Conservation (phyloP, 2,329 filamentous ascomycete genomes). For the Escovopsis sp. region DNA sequence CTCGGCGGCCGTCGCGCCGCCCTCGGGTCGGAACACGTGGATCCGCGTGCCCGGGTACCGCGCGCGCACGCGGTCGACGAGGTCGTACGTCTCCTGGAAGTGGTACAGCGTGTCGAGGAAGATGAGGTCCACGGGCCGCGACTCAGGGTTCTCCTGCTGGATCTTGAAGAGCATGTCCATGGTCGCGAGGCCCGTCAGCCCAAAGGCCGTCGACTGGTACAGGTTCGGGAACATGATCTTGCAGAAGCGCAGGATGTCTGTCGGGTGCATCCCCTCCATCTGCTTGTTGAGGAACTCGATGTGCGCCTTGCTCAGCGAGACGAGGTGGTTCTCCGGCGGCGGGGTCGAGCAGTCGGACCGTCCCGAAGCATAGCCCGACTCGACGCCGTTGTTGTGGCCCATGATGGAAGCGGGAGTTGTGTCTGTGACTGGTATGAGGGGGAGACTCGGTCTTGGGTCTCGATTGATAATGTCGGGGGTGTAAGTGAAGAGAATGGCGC, state of each 20-base stretch:
- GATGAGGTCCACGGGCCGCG: conserved; percentile 49
- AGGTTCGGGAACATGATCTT: conserved; percentile 80
- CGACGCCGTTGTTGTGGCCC: conserved; percentile 33
- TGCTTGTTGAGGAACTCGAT: conserved; percentile 83
- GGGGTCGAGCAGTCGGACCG: conserved; percentile 26
- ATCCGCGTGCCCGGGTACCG: conserved; percentile 68
- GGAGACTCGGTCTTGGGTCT: background rate
- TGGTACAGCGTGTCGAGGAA: conserved; percentile 79
- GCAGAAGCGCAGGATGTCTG: conserved; percentile 88
- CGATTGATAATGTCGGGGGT: background rate
- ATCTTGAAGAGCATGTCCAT: conserved; percentile 77
- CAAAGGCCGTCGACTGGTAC: conserved; percentile 76
- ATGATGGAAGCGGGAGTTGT: conserved; percentile 12
- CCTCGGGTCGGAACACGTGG: conserved; percentile 81
- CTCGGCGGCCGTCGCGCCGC: conserved; percentile 54
- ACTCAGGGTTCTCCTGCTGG: conserved; percentile 45
- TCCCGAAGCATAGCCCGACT: conserved; percentile 74
- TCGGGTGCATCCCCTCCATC: conserved; percentile 71
- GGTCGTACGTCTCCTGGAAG: conserved; percentile 60
- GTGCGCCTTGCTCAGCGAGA: conserved; percentile 78
- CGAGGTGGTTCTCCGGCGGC: conserved; percentile 39
- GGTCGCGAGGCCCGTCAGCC: conserved; percentile 65
- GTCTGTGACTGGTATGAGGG: background rate
- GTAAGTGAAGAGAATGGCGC: no score
- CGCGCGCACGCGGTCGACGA: conserved; percentile 59